Evolutionary conservation across 1,139 yeast genomes (phyloP).

Genomic region (Tardiomyces blankii): DNA sequence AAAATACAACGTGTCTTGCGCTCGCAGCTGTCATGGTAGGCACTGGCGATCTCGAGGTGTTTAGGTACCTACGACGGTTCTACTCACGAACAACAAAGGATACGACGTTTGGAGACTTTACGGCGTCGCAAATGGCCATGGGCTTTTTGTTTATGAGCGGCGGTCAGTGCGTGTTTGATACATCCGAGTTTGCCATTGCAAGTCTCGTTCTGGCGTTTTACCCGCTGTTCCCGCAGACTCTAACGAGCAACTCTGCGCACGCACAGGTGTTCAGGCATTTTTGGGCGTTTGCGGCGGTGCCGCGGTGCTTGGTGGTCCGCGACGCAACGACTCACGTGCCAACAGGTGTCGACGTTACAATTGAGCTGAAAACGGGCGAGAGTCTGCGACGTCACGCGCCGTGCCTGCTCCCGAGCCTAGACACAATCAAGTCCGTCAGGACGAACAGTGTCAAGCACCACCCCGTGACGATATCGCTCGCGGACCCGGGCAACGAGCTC

Average conservation of each 20-base stretch:
- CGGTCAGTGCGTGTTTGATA: conserved; percentile 75
- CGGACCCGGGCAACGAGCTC: conserved; percentile 1
- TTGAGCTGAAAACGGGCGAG: conserved; percentile 34
- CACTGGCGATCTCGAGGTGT: conserved; percentile 72
- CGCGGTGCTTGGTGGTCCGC: conserved; percentile 65
- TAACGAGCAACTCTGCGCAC: conserved; percentile 40
- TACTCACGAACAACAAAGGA: conserved; percentile 46
- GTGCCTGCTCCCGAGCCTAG: conserved; percentile 54
- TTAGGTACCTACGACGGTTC: conserved; percentile 59
- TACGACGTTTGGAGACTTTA: conserved; percentile 55
- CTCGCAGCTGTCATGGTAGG: conserved; percentile 79
- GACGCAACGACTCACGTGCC: conserved; percentile 45
- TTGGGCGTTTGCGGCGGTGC: conserved; percentile 81
- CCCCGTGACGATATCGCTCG: conserved; percentile 1
- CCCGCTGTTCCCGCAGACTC: conserved; percentile 51
- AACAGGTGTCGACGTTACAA: conserved; percentile 35
- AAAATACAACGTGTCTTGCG: conserved; percentile 52
- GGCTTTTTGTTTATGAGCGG: conserved; percentile 89
- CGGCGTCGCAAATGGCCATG: conserved; percentile 72
- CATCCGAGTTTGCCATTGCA: conserved; percentile 57
- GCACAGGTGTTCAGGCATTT: conserved; percentile 82
- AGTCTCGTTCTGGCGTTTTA: conserved; percentile 62
- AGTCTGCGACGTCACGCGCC: conserved; percentile 38
- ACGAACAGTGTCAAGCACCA: conserved; percentile 30
- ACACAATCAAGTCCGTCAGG: conserved; percentile 33